Evolutionary conservation across 2,329 filamentous ascomycete species (phyloP).

Genomic region (Fusarium illudens): DNA sequence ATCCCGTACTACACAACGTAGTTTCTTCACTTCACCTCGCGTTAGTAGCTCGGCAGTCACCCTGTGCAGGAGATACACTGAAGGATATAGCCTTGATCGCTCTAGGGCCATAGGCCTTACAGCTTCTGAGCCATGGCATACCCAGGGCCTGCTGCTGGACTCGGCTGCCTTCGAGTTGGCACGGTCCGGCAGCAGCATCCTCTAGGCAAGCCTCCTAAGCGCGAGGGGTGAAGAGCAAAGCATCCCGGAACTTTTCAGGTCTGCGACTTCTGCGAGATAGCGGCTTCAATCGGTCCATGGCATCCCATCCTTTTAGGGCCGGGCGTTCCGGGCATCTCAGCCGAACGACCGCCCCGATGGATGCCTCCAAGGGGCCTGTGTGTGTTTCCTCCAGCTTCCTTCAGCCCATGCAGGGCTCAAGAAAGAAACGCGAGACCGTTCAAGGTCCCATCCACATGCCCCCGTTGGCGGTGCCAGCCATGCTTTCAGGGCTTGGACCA

Average conservation of each 20-base stretch:
- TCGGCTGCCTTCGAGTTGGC: background rate
- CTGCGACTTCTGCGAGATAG: background rate
- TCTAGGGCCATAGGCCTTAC: background rate
- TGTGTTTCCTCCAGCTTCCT: slow-evolving; percentile 11
- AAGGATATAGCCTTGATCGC: background rate
- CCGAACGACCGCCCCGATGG: background rate
- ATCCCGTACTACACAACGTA: background rate
- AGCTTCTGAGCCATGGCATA: background rate
- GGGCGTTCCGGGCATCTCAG: slow-evolving; percentile 2
- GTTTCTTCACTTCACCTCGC: background rate
- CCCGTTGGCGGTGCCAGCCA: slow-evolving; percentile 36
- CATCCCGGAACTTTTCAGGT: background rate
- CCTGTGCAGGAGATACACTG: background rate
- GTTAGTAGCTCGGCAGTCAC: background rate
- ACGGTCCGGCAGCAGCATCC: background rate
- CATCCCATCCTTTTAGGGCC: background rate
- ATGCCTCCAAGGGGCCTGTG: background rate
- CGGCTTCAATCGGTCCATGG: background rate
- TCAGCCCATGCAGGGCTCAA: slow-evolving; percentile 2
- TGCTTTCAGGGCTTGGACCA: slow-evolving; percentile 43
- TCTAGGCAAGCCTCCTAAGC: background rate
- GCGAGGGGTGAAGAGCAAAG: background rate
- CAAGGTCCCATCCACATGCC: slow-evolving; percentile 44
- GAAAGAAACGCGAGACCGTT: slow-evolving; percentile 1
- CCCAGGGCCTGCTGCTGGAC: background rate